Evolutionary conservation across 2,329 filamentous ascomycete species (phyloP).

Genomic region (Sporothrix inflata): DNA sequence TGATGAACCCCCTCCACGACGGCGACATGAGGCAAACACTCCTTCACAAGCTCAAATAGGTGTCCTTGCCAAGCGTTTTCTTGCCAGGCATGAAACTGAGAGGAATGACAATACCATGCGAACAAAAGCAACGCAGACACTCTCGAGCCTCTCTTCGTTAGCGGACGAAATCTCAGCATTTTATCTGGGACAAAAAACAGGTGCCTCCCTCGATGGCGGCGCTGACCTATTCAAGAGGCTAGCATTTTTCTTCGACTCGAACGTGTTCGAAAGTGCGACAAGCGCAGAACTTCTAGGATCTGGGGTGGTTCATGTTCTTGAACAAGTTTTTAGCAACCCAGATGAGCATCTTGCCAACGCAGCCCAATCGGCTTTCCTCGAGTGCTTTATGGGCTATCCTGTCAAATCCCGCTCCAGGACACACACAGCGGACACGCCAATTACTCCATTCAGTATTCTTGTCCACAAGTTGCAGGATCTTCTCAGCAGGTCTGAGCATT

Average conservation of each 20-base stretch:
- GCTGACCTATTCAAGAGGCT: slow-evolving; percentile 72
- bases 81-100: slow-evolving; percentile 80
- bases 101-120: slow-evolving; percentile 73
- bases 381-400: slow-evolving; percentile 84
- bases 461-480: slow-evolving; percentile 95
- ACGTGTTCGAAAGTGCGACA: slow-evolving; percentile 89
- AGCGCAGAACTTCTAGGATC: slow-evolving; percentile 93
- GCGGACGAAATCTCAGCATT: slow-evolving; percentile 72
- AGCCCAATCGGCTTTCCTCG: slow-evolving; percentile 81
- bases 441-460: slow-evolving; percentile 86
- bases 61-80: slow-evolving; percentile 76
- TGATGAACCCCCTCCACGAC: slow-evolving; percentile 57
- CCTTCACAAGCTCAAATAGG: slow-evolving; percentile 73
- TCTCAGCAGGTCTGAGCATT: slow-evolving; percentile 94
- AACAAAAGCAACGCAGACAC: slow-evolving; percentile 75
- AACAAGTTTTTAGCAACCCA: slow-evolving; percentile 78
- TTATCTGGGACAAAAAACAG: slow-evolving; percentile 62
- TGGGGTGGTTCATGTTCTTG: slow-evolving; percentile 80
- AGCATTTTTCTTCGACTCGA: slow-evolving; percentile 82
- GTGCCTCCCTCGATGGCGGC: slow-evolving; percentile 55
- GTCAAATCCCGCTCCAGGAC: slow-evolving; percentile 68
- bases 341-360: slow-evolving; percentile 63
- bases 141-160: slow-evolving; percentile 71
- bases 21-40: slow-evolving; percentile 50
- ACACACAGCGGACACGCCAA: slow-evolving; percentile 67